Evolutionary conservation across 495 filamentous ascomycete species (phyloP), one percentile per base, ranked within the genome.

Genomic region (Parathielavia hyrcaniae): DNA sequence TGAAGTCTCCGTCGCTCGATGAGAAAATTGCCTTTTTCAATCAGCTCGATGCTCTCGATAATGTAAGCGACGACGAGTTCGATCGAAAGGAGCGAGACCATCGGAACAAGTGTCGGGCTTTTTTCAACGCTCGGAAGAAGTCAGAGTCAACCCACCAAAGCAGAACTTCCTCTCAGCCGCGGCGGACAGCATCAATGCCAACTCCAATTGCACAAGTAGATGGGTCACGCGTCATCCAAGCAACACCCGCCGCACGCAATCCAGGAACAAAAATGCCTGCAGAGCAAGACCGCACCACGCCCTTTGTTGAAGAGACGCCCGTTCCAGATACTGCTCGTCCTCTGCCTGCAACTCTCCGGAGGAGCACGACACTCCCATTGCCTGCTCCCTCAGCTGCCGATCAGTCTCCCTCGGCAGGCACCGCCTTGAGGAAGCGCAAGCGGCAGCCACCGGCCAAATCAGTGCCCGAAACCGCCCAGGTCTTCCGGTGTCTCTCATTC

Each of bases 401-500:
- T 0, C 55, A 63, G 50, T 68, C 68, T 3, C 59, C 67, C 7
- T 69, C 67, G 0, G 43, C 59, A 8, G 41, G 12, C n/a, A 51
- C 64, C 17, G 50, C 45, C 14, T 64, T 68, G 63, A 69, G 64
- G 47, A 85, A 85, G 61, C 70, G 82, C 50, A 86, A 83, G 63
- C 69, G 69, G 65, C 66, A 55, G 50, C 67, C 52, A 11, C 54
- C 64, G 2, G 32, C 63, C 6, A 64, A 77, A 69, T 38, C 47
- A 72, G 4, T 83, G 1, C 82, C 86, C 2, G 83, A 86, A 55
- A 67, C 75, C 5, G 73, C 82, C 55, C 79, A 83, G 62, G 81
- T 91, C 12, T 87, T 95, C 70, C 82, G 78, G 48, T 79, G 74
- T 0, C 67, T 88, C 16, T 71, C 70, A 0, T 89, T 92, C 62